Base-by-base conservation (phyloP, 768 basidiomycete species). In the Lactifluus rugatus region DNA sequence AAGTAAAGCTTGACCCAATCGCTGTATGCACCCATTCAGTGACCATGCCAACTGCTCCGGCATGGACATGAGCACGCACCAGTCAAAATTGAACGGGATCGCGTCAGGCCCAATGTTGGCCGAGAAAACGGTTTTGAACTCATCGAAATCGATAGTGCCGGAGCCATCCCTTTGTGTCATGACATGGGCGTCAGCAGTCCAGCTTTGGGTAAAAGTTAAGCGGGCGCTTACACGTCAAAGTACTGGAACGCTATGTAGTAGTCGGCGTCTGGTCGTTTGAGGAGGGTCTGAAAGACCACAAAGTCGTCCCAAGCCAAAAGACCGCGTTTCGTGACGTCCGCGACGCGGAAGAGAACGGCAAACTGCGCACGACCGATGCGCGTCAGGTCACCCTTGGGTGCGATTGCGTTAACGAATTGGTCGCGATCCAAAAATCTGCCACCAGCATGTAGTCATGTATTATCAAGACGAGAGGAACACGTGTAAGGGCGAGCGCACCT, bases 1-100 rank as follows among this genome's bases (percentile, higher is more conserved):
- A 98, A 78, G 72, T 97, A 95, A 65, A 99, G 73, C 72, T 93
- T 94, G 64, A 97, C 82, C 96, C 96, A 99, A 70, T 94, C 89
- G 67, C 89, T 89, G 53, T 4, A 54, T n/a, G 19, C 36, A 42
- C 21, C 49, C 54, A 34, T 51, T 56, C 46, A 45, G 34, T 17
- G 9, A 49, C 16, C n/a, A 57, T 28, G 39, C 26, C 34, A 2
- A 42, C 17, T 31, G 32, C 48, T 28, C 13, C 37, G 41, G n/a
- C 53, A 39, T 21, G 37, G 52, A 48, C 5, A 46, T 19, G 52
- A 52, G 64, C 74, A 67, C 74, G 23, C 56, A 89, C 89, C 90
- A 89, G 70, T 94, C 89, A 72, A 95, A 97, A 72, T 97, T 83
- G 70, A 98, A 98, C 32, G 96, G 93, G 66, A 95, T 89, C 48